Evolutionary conservation across 2,329 filamentous ascomycete species (phyloP), one percentile per base, ranked within the genome.

Genomic region (Pestalotiopsis sp.): DNA sequence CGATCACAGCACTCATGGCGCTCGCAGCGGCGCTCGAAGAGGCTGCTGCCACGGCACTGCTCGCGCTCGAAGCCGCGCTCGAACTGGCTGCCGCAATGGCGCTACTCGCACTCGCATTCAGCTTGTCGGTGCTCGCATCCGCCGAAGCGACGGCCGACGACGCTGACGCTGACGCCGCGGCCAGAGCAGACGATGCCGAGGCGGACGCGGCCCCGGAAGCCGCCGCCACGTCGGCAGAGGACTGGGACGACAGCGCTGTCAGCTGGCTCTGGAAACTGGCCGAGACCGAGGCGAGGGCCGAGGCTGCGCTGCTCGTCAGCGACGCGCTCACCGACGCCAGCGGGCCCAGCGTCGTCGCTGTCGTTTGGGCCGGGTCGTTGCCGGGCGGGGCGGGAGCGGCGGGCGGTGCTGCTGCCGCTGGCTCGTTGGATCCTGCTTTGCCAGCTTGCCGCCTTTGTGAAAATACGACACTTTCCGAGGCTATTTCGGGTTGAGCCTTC

Each of bases 71-170:
- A 22, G 58, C 61, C 35, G 61, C 61, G 7, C 38, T 48, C 17
- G 61, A 64, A 52, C 61, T 48, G 20, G 39, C 22, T 10, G 61
- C 61, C 39, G 61, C 35, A 7, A 39, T 24, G 6, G 44, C 67
- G 22, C 67, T 68, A 20, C 64, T 66, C 6, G 57, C 40, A 38
- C 67, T 68, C 10, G 67, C 67, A 3, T 30, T 39, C 30, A 60
- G 10, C 6, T 55, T 7, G 5, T 24, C 38, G 17, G 40, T 30
- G 44, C 14, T 56, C 13, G 61, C 57, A 20, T 48, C 57, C 14
- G 63, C 63, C 35, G 61, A 63, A 14, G 61, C 61, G 17, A 14
- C 35, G 10, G 61, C 61, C 14, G 61, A 44, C 1, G 61, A 63
- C 7, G 62, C 66, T 44, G 30, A 64, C 52, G 60, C 66, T 4